Evolutionary conservation across 768 basidiomycete genomes (phyloP).

Genomic region (Rhodotorula paludigena): DNA sequence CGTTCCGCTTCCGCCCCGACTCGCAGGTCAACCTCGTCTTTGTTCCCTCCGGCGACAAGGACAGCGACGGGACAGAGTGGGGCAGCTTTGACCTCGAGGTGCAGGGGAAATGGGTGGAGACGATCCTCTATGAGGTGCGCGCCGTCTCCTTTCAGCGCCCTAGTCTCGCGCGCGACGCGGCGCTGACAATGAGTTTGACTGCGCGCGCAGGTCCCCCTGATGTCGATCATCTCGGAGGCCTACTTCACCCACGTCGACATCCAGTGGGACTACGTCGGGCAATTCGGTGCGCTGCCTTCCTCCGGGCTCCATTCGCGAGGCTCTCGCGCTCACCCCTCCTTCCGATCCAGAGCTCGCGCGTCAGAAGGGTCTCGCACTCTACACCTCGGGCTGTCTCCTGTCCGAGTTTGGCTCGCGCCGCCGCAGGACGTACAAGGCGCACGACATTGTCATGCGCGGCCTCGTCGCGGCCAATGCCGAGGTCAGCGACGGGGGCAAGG

Average conservation of each 20-base stretch:
- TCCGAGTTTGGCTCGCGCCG: constrained; percentile 85
- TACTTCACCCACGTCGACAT: constrained; percentile 71
- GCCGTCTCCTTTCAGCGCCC: too few species aligned
- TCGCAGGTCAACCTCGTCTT: constrained; percentile 55
- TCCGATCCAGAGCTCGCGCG: constrained; percentile 62
- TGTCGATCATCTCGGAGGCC: constrained; percentile 84
- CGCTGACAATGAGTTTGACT: not conserved
- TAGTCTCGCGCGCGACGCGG: too few species aligned
- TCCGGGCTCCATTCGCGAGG: not conserved
- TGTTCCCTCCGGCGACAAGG: constrained; percentile 57
- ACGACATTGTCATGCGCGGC: constrained; percentile 69
- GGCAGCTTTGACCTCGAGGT: constrained; percentile 71
- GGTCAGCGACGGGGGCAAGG: constrained; percentile 36
- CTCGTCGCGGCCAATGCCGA: constrained; percentile 57
- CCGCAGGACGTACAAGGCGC: constrained; percentile 65
- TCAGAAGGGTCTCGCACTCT: constrained; percentile 61
- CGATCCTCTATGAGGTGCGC: constrained; percentile 85
- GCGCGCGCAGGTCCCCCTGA: constrained; percentile 73
- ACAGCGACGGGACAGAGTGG: constrained; percentile 53
- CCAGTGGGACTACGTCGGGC: constrained; percentile 81
- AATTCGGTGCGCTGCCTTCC: constrained; percentile 57
- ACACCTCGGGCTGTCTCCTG: constrained; percentile 63
- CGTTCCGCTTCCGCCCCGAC: constrained; percentile 45
- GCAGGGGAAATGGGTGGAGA: constrained; percentile 68
- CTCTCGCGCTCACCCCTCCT: too few species aligned